phyloP scores from a whole-genome alignment of 1,139 yeast genomes.

The Debaryomyces singareniensis region DNA sequence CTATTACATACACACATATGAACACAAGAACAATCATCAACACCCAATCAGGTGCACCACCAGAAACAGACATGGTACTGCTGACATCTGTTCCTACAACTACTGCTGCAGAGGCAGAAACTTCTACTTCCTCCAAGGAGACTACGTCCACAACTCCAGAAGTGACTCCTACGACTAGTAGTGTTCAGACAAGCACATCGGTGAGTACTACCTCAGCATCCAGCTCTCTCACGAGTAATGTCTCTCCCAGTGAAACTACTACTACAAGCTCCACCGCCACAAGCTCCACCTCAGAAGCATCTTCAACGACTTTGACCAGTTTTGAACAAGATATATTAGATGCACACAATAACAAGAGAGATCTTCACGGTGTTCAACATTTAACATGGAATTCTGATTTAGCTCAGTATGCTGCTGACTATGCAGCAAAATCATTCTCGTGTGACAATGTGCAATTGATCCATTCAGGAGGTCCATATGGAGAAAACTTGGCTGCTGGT shows the following conservation, averaged over 20 bases:
- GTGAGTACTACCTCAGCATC: conserved; percentile 5
- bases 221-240: no score
- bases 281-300: no score
- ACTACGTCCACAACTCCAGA: conserved; percentile 2
- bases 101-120: conserved; percentile 5
- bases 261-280: conserved; percentile 8
- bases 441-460: conserved; percentile 49
- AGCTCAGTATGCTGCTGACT: conserved; percentile 41
- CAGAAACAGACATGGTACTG: conserved; percentile 4
- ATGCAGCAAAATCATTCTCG: conserved; percentile 35
- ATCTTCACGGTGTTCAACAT: conserved; percentile 42
- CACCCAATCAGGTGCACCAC: conserved; percentile 8
- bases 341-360: conserved; percentile 50
- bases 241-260: conserved; percentile 11
- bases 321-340: conserved; percentile 31
- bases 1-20: conserved; percentile 17
- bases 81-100: conserved; percentile 6
- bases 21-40: conserved; percentile 5
- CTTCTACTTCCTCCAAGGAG: conserved; percentile 4
- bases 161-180: conserved; percentile 11
- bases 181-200: conserved; percentile 7
- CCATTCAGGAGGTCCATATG: conserved; percentile 49
- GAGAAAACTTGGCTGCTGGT: conserved; percentile 58
- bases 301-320: conserved; percentile 11
- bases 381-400: conserved; percentile 45